Conservation (phyloP, 2,329 filamentous ascomycete genomes). For the Cladosporium austrohemisphaericum region DNA sequence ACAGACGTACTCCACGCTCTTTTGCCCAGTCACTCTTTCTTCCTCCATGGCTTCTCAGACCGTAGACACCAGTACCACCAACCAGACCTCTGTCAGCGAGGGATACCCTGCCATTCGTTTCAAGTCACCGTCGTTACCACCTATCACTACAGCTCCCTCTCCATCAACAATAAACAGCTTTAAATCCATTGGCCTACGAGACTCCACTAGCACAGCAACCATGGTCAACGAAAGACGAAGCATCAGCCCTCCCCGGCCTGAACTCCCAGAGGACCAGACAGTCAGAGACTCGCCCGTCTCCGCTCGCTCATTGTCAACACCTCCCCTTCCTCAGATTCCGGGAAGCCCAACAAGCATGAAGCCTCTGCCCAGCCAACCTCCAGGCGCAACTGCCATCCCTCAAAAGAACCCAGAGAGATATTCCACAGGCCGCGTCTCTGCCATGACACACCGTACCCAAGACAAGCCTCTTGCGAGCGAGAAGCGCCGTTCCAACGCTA, state of each 20-base stretch:
- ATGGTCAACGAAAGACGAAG: constrained; percentile 1
- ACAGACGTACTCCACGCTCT: constrained; percentile 6
- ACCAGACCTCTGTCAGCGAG: background rate
- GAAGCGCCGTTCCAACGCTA: constrained; percentile 9
- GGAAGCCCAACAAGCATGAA: constrained; percentile 12
- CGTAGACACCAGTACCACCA: constrained; percentile 1
- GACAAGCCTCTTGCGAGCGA: background rate
- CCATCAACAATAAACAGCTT: background rate
- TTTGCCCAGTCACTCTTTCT: background rate
- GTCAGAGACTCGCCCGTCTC: constrained; percentile 12
- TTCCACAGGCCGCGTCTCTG: background rate
- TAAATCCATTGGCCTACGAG: background rate
- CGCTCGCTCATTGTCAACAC: constrained; percentile 1
- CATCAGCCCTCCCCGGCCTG: background rate
- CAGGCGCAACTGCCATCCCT: background rate
- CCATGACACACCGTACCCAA: background rate
- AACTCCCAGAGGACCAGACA: background rate
- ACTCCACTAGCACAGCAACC: background rate
- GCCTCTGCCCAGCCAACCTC: constrained; percentile 5
- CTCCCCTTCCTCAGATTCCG: constrained; percentile 5
- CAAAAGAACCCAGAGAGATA: constrained; percentile 7
- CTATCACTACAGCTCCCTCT: background rate
- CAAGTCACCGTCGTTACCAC: constrained; percentile 8
- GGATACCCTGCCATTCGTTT: constrained; percentile 2
- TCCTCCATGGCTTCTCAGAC: background rate